Base-by-base conservation (phyloP, 768 basidiomycete genomes). In the Russula emetica region DNA sequence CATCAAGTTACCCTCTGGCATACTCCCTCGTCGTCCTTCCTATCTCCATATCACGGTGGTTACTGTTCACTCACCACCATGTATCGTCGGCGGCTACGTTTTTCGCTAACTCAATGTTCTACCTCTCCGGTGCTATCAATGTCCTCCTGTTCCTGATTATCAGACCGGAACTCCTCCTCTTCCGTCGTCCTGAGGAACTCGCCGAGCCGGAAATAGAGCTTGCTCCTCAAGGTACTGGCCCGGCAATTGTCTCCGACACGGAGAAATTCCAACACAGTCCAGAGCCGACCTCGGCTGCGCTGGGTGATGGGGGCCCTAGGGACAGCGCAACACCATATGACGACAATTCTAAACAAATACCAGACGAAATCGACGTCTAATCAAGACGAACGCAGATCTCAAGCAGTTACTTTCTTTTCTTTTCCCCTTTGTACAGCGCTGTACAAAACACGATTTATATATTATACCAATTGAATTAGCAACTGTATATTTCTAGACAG, bases 51-150 rank as follows among this genome's bases (percentile, higher is more conserved):
- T 6, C 57, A 32, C 32, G 57, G 10, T 36, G 45, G 57, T 18
- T 24, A 20, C 30, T 3, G 2, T 45, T 45, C 30, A 22, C n/a
- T 45, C n/a, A 49, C 22, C 2, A 75, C 76, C 64, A 69, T 79
- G 55, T 74, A 42, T 67, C 74, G 2, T 67, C 74, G 5, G 71
- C 73, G 20, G 74, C 74, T 34, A 77, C 72, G 11, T 73, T 79
- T 47, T 67, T 70, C 30, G 74, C 71, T 28, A 62, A 70, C 18
- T 20, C 44, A 1, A 44, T 44, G 20, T 20, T n/a, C n/a, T 3
- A 44, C 36, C 58, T 57, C 11, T 38, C 36, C 32, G 36, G n/a
- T n/a, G n/a, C n/a, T n/a, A n/a, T n/a, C n/a, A n/a, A n/a, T n/a
- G n/a, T n/a, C n/a, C n/a, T n/a, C n/a, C n/a, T n/a, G n/a, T n/a